Base-by-base conservation (phyloP, 2,329 filamentous ascomycete genomes). In the Sporothrix curviconia region DNA sequence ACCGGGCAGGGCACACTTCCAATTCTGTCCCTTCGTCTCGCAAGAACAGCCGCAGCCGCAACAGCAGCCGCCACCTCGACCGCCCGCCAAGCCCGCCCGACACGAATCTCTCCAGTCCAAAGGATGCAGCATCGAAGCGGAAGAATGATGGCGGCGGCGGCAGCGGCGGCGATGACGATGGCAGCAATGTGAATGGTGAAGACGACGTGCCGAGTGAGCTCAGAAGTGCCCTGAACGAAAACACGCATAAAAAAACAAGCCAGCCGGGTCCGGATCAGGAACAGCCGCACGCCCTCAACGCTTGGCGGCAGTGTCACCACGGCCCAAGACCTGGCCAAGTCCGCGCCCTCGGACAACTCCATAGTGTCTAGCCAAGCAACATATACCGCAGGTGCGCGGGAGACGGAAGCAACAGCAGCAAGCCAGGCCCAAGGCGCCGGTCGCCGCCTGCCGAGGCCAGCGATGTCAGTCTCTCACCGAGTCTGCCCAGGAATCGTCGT, bases 41-140 rank as follows among this genome's bases (percentile, higher is more conserved):
- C 68, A 78, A 72, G 65, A 76, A 69, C 51, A 66, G 71, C 44
- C 69, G 60, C 62, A 49, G 9, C 37, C 54, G 56, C 6, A 44
- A 36, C 77, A 55, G 55, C 77, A 55, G 55, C 44, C 59, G 44
- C 12, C 59, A 71, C 65, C 73, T 78, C 63, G 73, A 72, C 53
- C 73, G 82, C 61, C 78, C 83, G n/a, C 82, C 81, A 3, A 86
- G 79, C 55, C 83, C 83, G 1, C 83, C 83, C 1, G 83, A 85
- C 62, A 86, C 83, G 4, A 83, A 85, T 58, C 61, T 84, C 17
- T 80, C 80, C 2, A 75, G 72, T 50, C 70, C 72, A 57, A 74
- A 72, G 63, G 73, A 76, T 36, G 74, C 68, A 60, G 7, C n/a
- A 6, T 24, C 36, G 1, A 22, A 8, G 3, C 61, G 60, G 17